Evolutionary conservation across 495 filamentous ascomycete genomes (phyloP), one percentile per base, ranked within the genome.

Genomic region (Echria macrotheca): DNA sequence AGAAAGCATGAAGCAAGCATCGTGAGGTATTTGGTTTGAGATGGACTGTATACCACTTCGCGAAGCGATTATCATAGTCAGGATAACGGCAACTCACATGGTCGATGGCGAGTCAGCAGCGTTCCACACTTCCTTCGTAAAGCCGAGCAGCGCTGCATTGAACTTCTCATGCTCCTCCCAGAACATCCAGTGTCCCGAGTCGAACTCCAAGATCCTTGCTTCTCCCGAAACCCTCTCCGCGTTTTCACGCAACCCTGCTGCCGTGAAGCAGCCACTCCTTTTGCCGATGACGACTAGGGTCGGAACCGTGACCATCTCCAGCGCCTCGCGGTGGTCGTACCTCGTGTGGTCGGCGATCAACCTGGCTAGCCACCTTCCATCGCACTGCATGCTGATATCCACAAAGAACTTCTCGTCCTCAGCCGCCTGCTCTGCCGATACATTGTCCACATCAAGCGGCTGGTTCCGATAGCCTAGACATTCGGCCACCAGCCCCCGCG

Each of bases 151-250:
- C 53, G 69, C 59, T 22, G 24, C 47, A 35, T 69, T 68, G 32
- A 75, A 75, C 40, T 53, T 45, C 41, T 64, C 64, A 0, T 71
- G 64, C 48, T 73, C 54, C 57, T 75, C 72, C 38, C 67, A 75
- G 42, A 74, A 75, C 36, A 70, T 32, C 72, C 72, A 75, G 47
- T 75, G 72, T 0, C 72, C 72, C 15, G 63, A 62, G 9, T 67
- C 58, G 31, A 69, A 71, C 6, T 66, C 54, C 1, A 56, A 50
- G 18, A 68, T 55, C 23, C 48, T 50, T 11, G 60, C 70, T 0
- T 39, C 44, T 1, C 38, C 47, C 40, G 61, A 64, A 0, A 66
- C 52, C 12, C 65, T 44, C 24, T 53, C 48, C 29, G 68, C 68
- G 14, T 66, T 70, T 51, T 68, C 67, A 42, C 47, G 28, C 57